phyloP scores from a whole-genome alignment of 306 rosid species.

The Fragaria ananassa region DNA sequence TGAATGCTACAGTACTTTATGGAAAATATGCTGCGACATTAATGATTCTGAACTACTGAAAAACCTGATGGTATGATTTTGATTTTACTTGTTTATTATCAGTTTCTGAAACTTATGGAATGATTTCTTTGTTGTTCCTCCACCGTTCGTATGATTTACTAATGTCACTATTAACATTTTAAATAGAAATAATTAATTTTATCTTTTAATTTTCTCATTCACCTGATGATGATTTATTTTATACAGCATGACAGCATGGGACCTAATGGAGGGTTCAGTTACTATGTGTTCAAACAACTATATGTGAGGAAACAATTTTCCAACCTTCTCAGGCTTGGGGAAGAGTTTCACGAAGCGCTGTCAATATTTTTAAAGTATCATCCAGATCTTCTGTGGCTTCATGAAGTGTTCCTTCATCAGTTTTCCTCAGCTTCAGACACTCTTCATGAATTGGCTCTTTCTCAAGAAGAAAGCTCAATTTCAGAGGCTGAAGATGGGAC shows the following conservation, averaged over 20 bases:
- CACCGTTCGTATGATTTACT: background rate
- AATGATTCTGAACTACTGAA: slow-evolving; percentile 73
- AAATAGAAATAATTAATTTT: background rate
- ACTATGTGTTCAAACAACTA: slow-evolving; percentile 73
- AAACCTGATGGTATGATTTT: slow-evolving; percentile 70
- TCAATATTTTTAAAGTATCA: slow-evolving; percentile 75
- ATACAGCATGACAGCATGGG: slow-evolving; percentile 94
- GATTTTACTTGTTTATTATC: slow-evolving; percentile 11
- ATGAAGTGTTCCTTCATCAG: slow-evolving; percentile 81
- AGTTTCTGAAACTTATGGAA: slow-evolving; percentile 1
- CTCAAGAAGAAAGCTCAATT: slow-evolving; percentile 47
- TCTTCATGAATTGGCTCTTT: slow-evolving; percentile 76
- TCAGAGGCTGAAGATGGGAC: slow-evolving; percentile 49
- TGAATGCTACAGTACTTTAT: slow-evolving; percentile 74
- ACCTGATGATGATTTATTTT: slow-evolving; percentile 32
- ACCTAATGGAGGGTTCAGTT: slow-evolving; percentile 86
- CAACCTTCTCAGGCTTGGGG: slow-evolving; percentile 88
- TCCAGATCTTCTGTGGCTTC: slow-evolving; percentile 91
- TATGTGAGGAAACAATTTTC: slow-evolving; percentile 67
- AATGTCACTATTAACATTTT: background rate
- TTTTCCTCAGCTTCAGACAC: slow-evolving; percentile 84
- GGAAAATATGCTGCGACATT: slow-evolving; percentile 79
- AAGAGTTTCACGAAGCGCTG: slow-evolving; percentile 87
- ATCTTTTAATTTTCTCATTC: slow-evolving; percentile 14
- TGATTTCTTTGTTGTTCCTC: background rate